These are phyloP conservation scores for Tetrahymena borealis DNA, from an alignment of 73 alveolate species.

Conservation along the genomic window DNA sequence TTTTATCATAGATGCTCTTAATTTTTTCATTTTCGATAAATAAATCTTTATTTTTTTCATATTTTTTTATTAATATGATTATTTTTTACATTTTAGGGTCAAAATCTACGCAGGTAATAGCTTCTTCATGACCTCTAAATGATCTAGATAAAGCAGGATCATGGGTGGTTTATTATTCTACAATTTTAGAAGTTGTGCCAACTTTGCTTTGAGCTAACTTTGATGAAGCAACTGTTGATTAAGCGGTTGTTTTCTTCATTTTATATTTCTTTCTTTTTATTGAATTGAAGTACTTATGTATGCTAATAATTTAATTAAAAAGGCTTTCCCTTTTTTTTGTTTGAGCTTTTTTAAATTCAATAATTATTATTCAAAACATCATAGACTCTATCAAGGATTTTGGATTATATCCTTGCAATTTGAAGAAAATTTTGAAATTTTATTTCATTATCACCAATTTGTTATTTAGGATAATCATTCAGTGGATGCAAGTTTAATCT, in stretches of 20 bases:
- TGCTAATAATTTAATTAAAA: neutral
- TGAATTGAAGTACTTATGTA: too few relatives aligned
- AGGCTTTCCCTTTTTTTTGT: too few relatives aligned
- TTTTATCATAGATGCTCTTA: too few relatives aligned
- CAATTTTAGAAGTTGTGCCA: conserved; percentile 5
- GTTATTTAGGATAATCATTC: too few relatives aligned
- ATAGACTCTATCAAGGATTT: too few relatives aligned
- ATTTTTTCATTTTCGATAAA: neutral
- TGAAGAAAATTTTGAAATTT: neutral
- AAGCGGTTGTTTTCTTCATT: neutral
- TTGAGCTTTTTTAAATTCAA: neutral
- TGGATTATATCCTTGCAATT: neutral
- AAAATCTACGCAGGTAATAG: conserved; percentile 67
- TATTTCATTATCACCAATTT: too few relatives aligned
- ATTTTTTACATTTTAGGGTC: conserved; percentile 80
- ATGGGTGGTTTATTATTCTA: conserved; percentile 9
- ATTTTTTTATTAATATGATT: neutral
- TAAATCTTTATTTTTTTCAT: neutral
- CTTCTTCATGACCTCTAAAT: conserved; percentile 85
- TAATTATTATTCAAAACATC: neutral
- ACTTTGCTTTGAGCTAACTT: neutral
- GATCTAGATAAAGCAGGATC: conserved; percentile 93
- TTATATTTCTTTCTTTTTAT: neutral
- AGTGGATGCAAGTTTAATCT: neutral
- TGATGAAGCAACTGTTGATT: neutral